phyloP scores from a whole-genome alignment of 148 eudicot species.

The Vaccinium macrocarpon region DNA sequence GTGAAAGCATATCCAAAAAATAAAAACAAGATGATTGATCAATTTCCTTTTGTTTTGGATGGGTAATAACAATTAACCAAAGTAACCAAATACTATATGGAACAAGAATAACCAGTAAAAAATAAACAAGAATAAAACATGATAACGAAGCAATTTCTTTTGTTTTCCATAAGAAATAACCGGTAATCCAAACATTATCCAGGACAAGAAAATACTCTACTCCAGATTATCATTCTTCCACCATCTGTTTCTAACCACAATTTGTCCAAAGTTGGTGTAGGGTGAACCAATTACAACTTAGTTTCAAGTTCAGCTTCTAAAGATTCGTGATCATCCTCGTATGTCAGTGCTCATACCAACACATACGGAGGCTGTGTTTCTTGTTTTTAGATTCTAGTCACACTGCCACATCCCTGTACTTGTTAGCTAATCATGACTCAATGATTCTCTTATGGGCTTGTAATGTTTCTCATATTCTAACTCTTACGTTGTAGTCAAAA shows the following conservation, averaged over 20 bases:
- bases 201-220: background rate
- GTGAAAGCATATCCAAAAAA: background rate
- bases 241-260: background rate
- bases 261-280: background rate
- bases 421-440: background rate
- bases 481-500: background rate
- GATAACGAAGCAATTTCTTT: background rate
- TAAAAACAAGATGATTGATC: background rate
- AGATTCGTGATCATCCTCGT: background rate
- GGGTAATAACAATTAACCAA: background rate
- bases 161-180: background rate
- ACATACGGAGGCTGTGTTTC: background rate
- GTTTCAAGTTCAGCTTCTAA: background rate
- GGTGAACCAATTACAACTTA: background rate
- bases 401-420: background rate
- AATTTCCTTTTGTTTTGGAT: background rate
- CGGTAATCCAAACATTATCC: background rate
- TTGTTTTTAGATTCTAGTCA: constrained; percentile 12
- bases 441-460: background rate
- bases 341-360: background rate
- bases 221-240: background rate
- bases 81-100: background rate
- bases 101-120: too few species aligned
- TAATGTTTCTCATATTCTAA: background rate
- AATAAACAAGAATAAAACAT: background rate